phyloP scores from a whole-genome alignment of 805 yeast genomes.

The Vanderwaltozyma yarrowii region DNA sequence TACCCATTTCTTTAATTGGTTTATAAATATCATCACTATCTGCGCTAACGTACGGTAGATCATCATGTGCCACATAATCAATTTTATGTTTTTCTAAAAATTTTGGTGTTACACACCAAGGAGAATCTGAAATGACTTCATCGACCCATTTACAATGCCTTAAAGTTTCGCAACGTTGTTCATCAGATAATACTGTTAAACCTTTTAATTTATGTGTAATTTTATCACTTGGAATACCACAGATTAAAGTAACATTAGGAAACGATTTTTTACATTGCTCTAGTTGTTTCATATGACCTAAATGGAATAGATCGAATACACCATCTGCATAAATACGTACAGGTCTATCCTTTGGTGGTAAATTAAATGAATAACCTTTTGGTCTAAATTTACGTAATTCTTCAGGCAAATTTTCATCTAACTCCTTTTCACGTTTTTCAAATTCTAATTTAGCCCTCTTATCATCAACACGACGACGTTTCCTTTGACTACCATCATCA shows the following conservation, averaged over 20 bases:
- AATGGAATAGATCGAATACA: slow-evolving; percentile 89
- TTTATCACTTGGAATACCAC: slow-evolving; percentile 84
- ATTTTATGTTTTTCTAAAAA: slow-evolving; percentile 71
- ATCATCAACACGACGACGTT: slow-evolving; percentile 15
- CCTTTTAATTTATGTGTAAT: slow-evolving; percentile 92
- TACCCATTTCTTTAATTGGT: slow-evolving; percentile 84
- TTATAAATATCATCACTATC: slow-evolving; percentile 86
- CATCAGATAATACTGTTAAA: slow-evolving; percentile 78
- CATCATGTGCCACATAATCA: slow-evolving; percentile 97
- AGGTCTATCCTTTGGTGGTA: slow-evolving; percentile 80
- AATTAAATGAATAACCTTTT: slow-evolving; percentile 60
- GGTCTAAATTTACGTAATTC: slow-evolving; percentile 73
- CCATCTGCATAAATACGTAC: slow-evolving; percentile 97
- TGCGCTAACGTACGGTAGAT: slow-evolving; percentile 84
- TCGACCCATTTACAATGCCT: slow-evolving; percentile 96
- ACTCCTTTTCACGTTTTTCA: slow-evolving; percentile 42
- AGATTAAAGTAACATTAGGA: slow-evolving; percentile 72
- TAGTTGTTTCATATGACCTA: slow-evolving; percentile 96
- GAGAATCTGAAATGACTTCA: slow-evolving; percentile 89
- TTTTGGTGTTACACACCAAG: slow-evolving; percentile 86
- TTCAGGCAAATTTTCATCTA: slow-evolving; percentile 56
- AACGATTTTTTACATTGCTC: slow-evolving; percentile 94
- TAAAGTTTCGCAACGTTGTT: slow-evolving; percentile 84
- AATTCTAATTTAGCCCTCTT: slow-evolving; percentile 12
- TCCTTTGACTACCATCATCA: slow-evolving; percentile 5